These are phyloP conservation scores for Cinchona pubescens DNA, from an alignment of 257 asterid species.

Conservation along the genomic window DNA sequence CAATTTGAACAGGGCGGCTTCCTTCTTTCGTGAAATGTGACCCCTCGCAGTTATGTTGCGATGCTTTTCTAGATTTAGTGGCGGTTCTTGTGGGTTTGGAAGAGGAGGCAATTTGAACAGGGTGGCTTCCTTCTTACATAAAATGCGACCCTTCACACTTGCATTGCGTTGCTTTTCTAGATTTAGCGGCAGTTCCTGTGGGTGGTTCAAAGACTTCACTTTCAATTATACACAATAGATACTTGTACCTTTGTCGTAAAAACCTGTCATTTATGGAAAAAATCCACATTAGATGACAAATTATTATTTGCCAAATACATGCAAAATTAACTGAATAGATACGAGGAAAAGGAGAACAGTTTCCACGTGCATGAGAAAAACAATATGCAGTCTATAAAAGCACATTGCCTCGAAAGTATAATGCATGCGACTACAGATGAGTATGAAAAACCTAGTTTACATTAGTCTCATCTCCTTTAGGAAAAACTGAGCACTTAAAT, in stretches of 20 bases:
- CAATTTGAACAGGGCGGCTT: constrained; percentile 27
- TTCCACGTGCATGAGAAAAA: neutral
- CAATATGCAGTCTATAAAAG: neutral
- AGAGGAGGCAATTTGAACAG: constrained; percentile 36
- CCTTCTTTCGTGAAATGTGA: constrained; percentile 27
- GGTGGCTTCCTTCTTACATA: constrained; percentile 29
- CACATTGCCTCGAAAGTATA: neutral
- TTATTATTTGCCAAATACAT: neutral
- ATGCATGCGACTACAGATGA: neutral
- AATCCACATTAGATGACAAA: neutral
- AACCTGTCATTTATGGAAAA: constrained; percentile 40
- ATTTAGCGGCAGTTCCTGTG: constrained; percentile 31
- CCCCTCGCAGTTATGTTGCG: constrained; percentile 26
- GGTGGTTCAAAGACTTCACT: constrained; percentile 26
- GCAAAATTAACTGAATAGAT: neutral
- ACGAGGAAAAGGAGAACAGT: neutral
- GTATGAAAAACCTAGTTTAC: neutral
- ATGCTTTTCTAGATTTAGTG: constrained; percentile 25
- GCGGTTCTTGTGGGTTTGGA: constrained; percentile 35
- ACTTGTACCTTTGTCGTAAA: constrained; percentile 45
- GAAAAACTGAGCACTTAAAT: neutral
- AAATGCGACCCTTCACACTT: constrained; percentile 24
- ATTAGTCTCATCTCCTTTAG: neutral
- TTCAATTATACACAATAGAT: constrained; percentile 48
- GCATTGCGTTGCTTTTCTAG: constrained; percentile 26